Evolutionary conservation across 306 rosid genomes (phyloP).

Genomic region (Cucumis hystrix): DNA sequence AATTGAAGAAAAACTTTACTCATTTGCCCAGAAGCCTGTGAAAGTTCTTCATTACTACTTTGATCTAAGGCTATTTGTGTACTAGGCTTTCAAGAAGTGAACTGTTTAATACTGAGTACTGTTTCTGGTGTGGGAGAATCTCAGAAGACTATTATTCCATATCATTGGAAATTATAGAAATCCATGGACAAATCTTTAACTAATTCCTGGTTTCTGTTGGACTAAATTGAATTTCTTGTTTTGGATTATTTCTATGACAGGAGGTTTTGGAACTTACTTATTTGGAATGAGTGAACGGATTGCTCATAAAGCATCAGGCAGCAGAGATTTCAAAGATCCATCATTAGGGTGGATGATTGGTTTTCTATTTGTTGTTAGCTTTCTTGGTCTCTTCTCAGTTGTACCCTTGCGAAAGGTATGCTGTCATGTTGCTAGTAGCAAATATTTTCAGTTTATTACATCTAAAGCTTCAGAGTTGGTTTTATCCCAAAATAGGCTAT

Average conservation of each 20-base stretch:
- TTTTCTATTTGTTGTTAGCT: constrained; percentile 34
- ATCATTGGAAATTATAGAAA: background rate
- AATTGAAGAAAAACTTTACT: background rate
- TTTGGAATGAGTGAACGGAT: constrained; percentile 30
- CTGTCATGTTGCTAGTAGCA: background rate
- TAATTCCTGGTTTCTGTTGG: background rate
- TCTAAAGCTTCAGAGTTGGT: background rate
- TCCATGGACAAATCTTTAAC: background rate
- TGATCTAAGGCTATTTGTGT: background rate
- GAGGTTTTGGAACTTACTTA: constrained; percentile 38
- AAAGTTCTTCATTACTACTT: background rate
- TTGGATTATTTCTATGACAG: constrained; percentile 4
- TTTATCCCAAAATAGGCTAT: background rate
- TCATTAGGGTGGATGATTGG: constrained; percentile 27
- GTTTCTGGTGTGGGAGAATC: background rate
- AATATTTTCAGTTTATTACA: background rate
- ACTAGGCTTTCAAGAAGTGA: background rate
- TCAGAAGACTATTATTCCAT: background rate
- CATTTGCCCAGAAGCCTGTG: background rate
- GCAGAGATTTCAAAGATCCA: constrained; percentile 18
- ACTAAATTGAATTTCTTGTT: background rate
- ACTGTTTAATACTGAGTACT: background rate
- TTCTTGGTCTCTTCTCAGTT: constrained; percentile 42
- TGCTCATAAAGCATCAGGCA: constrained; percentile 22
- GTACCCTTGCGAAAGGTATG: constrained; percentile 38